A percentile compares a stretch with the other conserved stretches of the same genome.
Evolutionary conservation across 805 yeast species (phyloP).

Genomic region (Saturnispora saitoi): DNA sequence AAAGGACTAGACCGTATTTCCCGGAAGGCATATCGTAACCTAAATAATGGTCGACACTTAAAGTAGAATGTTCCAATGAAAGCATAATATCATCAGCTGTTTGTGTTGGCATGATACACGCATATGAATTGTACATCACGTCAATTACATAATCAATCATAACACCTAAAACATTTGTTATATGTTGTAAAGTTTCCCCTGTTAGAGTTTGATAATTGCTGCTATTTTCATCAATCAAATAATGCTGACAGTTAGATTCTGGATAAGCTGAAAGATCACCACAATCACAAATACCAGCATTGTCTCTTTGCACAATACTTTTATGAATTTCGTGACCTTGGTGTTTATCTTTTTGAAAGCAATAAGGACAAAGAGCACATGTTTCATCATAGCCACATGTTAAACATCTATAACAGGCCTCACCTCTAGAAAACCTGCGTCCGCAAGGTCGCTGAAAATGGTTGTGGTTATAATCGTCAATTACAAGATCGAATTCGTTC

Average conservation of each 20-base stretch:
- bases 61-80: slow-evolving; percentile 22
- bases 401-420: slow-evolving; percentile 70
- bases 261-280: slow-evolving; percentile 85
- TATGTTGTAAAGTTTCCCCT: slow-evolving; percentile 27
- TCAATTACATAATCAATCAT: slow-evolving; percentile 55
- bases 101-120: slow-evolving; percentile 27
- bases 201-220: slow-evolving; percentile 29
- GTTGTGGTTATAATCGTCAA: slow-evolving; percentile 20
- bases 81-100: slow-evolving; percentile 17
- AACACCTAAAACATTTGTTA: slow-evolving; percentile 36
- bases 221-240: slow-evolving; percentile 10
- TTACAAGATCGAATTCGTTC: slow-evolving; percentile 11
- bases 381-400: slow-evolving; percentile 76
- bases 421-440: slow-evolving; percentile 63
- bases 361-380: slow-evolving; percentile 71
- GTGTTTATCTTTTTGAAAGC: slow-evolving; percentile 66
- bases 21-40: slow-evolving; percentile 36
- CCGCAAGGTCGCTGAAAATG: slow-evolving; percentile 71
- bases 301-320: slow-evolving; percentile 54
- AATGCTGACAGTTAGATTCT: slow-evolving; percentile 42
- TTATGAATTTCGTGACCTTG: slow-evolving; percentile 62
- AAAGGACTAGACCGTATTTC: slow-evolving; percentile 49
- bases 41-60: slow-evolving; percentile 35
- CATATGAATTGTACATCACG: slow-evolving; percentile 43
- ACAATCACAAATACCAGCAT: slow-evolving; percentile 79